Conservation (phyloP, 495 filamentous ascomycete species). For the Rostrohypoxylon terebratum region DNA sequence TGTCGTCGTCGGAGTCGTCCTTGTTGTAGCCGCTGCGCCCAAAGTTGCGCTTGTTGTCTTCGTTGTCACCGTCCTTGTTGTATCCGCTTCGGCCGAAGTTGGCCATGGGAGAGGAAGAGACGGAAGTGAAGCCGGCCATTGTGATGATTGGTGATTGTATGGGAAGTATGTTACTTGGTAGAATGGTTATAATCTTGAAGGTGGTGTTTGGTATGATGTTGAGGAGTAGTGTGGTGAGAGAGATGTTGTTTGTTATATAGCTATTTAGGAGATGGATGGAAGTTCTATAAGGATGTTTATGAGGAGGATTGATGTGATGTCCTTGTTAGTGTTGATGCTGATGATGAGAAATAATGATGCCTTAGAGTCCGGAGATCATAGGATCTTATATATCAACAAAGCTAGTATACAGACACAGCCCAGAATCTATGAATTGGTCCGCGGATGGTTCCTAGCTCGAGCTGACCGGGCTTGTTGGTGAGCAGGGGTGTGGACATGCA, state of each 20-base stretch:
- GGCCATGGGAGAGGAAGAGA: constrained; percentile 29
- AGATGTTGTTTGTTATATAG: constrained; percentile 10
- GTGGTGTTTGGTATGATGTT: constrained; percentile 10
- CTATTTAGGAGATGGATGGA: neutral
- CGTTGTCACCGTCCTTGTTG: constrained; percentile 49
- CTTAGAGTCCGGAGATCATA: constrained; percentile 39
- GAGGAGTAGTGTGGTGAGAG: constrained; percentile 16
- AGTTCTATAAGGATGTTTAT: neutral
- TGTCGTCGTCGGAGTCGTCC: constrained; percentile 52
- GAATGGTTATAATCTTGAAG: neutral
- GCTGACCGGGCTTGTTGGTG: constrained; percentile 19
- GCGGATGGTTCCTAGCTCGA: constrained; percentile 27
- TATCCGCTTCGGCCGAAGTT: constrained; percentile 52
- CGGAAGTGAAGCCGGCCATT: constrained; percentile 58
- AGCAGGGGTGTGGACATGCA: constrained; percentile 18
- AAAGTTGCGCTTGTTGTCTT: constrained; percentile 52
- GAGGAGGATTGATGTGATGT: constrained; percentile 14
- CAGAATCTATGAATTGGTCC: constrained; percentile 16
- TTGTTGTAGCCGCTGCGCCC: constrained; percentile 69
- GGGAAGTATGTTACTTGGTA: constrained; percentile 4
- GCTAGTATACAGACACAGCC: constrained; percentile 25
- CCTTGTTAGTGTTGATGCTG: constrained; percentile 40
- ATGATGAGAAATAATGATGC: constrained; percentile 50
- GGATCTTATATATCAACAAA: constrained; percentile 47
- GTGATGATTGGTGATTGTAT: constrained; percentile 38